phyloP scores from a whole-genome alignment of 257 asterid species.

The Solanum chiquidenum region DNA sequence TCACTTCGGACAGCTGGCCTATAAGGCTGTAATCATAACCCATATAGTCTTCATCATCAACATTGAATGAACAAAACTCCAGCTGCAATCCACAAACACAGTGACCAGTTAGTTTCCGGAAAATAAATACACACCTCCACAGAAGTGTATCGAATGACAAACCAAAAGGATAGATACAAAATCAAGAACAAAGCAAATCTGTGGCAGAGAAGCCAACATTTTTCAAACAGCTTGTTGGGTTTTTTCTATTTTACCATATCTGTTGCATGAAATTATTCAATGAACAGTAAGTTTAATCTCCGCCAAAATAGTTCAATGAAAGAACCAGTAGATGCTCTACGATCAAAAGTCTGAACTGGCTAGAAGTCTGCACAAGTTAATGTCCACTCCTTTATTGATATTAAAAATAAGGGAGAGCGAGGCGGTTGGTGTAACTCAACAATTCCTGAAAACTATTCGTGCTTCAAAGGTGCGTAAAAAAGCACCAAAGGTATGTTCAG shows the following conservation, averaged over 20 bases:
- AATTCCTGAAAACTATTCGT: not conserved
- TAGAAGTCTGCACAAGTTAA: not conserved
- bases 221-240: not conserved
- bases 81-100: slow-evolving; percentile 32
- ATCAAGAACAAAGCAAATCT: not conserved
- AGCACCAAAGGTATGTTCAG: not conserved
- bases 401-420: not conserved
- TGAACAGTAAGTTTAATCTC: not conserved
- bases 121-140: not conserved
- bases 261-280: not conserved
- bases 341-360: not conserved
- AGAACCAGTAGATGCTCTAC: not conserved
- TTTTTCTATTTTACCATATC: not conserved
- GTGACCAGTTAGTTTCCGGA: not conserved
- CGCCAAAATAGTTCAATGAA: not conserved
- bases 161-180: not conserved
- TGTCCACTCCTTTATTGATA: not conserved
- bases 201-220: not conserved
- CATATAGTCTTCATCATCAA: slow-evolving; percentile 85
- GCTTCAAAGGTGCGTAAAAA: not conserved
- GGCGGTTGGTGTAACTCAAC: not conserved
- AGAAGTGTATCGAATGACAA: not conserved
- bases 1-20: slow-evolving; percentile 95
- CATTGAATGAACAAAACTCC: slow-evolving; percentile 68
- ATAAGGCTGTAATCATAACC: slow-evolving; percentile 88